Evolutionary conservation across 2,329 filamentous ascomycete genomes (phyloP).

Genomic region (Neoascochyta sp.): DNA sequence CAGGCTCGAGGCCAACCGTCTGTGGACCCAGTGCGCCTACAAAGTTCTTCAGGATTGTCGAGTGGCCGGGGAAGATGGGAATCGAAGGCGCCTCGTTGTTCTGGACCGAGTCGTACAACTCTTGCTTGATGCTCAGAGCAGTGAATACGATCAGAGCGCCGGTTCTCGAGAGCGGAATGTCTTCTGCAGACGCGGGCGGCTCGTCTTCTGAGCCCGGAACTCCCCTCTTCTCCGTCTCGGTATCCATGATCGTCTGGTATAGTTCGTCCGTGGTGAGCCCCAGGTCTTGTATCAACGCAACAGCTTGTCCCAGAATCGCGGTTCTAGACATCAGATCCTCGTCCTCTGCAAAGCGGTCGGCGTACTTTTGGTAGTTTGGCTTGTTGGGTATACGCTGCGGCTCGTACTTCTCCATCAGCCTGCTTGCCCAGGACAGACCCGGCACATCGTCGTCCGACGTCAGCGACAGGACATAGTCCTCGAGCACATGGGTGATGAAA

Average conservation of each 20-base stretch:
- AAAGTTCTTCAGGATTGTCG: constrained; percentile 51
- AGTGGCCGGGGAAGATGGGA: constrained; percentile 53
- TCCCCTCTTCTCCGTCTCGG: constrained; percentile 39
- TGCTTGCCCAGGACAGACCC: constrained; percentile 49
- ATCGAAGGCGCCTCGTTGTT: constrained; percentile 36
- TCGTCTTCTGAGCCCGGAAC: constrained; percentile 53
- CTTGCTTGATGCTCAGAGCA: constrained; percentile 49
- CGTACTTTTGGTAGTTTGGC: constrained; percentile 58
- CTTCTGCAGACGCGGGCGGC: constrained; percentile 49
- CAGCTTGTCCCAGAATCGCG: constrained; percentile 67
- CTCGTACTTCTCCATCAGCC: constrained; percentile 65
- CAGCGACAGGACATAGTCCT: constrained; percentile 64
- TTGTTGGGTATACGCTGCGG: constrained; percentile 58
- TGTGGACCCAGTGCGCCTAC: constrained; percentile 41
- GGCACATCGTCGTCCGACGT: constrained; percentile 45
- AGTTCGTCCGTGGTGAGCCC: constrained; percentile 49
- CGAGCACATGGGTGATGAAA: constrained; percentile 73
- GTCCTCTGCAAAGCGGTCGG: constrained; percentile 62
- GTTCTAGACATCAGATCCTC: constrained; percentile 60
- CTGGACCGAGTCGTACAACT: constrained; percentile 47
- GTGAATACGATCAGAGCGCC: constrained; percentile 54
- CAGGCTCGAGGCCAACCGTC: constrained; percentile 41
- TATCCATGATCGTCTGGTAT: constrained; percentile 42
- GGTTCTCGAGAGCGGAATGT: constrained; percentile 55
- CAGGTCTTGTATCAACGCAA: constrained; percentile 61